Conservation (phyloP, 495 filamentous ascomycete species). For the Daldinia childiae region DNA sequence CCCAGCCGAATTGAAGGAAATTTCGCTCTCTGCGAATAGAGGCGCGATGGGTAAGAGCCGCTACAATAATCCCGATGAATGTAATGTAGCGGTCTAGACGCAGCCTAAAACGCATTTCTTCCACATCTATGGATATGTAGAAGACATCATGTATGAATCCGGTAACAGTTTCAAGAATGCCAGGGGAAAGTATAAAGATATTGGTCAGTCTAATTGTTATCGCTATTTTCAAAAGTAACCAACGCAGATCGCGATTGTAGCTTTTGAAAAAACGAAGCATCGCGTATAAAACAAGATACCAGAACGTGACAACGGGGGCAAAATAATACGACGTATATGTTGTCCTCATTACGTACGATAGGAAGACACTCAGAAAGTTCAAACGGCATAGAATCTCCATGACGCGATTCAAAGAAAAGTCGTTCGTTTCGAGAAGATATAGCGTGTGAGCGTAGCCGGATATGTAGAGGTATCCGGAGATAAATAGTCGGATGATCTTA, state of each 20-base stretch:
- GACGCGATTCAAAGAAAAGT: slow-evolving; percentile 64
- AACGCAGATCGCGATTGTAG: slow-evolving; percentile 53
- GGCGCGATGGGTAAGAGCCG: slow-evolving; percentile 34
- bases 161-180: slow-evolving; percentile 57
- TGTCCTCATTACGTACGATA: slow-evolving; percentile 67
- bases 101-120: slow-evolving; percentile 36
- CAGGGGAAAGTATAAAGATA: slow-evolving; percentile 53
- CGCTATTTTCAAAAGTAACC: slow-evolving; percentile 60
- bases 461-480: slow-evolving; percentile 70
- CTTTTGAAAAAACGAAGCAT: slow-evolving; percentile 55
- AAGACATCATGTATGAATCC: slow-evolving; percentile 48
- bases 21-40: slow-evolving; percentile 17
- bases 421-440: slow-evolving; percentile 61
- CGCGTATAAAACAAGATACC: slow-evolving; percentile 65
- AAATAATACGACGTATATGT: slow-evolving; percentile 69
- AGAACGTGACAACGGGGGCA: slow-evolving; percentile 66
- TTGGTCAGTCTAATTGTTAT: slow-evolving; percentile 56
- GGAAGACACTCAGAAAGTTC: slow-evolving; percentile 62
- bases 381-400: slow-evolving; percentile 61
- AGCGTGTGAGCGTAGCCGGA: slow-evolving; percentile 68
- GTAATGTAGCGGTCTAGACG: slow-evolving; percentile 42
- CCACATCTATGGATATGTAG: slow-evolving; percentile 48
- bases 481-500: slow-evolving; percentile 61
- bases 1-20: slow-evolving; percentile 2
- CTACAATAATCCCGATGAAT: slow-evolving; percentile 38